These are phyloP conservation scores for Stygiomarasmius scandens DNA, from an alignment of 1,284 basidiomycete species.

Conservation along the genomic window DNA sequence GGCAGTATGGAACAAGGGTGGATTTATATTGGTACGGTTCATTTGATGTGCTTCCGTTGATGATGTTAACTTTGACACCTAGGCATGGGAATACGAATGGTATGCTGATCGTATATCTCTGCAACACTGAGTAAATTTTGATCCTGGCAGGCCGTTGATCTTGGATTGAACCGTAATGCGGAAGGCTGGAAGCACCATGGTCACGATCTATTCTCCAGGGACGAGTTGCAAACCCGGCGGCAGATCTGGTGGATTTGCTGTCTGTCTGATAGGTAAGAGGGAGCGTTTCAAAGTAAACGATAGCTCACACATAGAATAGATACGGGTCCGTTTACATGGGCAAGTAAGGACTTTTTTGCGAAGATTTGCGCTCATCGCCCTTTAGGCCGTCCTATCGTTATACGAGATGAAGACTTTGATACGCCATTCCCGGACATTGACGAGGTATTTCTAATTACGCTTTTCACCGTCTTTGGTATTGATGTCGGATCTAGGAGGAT, in stretches of 20 bases:
- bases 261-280: slow-evolving; percentile 68
- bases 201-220: slow-evolving; percentile 65
- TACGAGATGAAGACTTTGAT: slow-evolving; percentile 77
- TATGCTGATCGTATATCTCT: slow-evolving; percentile 28
- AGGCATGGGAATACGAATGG: slow-evolving; percentile 82
- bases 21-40: slow-evolving; percentile 69
- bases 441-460: slow-evolving; percentile 37
- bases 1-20: slow-evolving; percentile 82
- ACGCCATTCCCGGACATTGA: slow-evolving; percentile 65
- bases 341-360: slow-evolving; percentile 25
- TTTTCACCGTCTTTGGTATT: slow-evolving; percentile 30
- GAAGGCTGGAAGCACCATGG: slow-evolving; percentile 74
- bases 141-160: slow-evolving; percentile 84
- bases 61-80: slow-evolving; percentile 1
- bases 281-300: slow-evolving; percentile 4
- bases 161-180: slow-evolving; percentile 82
- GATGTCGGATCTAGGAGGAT: slow-evolving; percentile 43
- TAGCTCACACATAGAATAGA: slow-evolving; percentile 32
- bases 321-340: slow-evolving; percentile 75
- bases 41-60: slow-evolving; percentile 13
- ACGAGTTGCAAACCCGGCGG: slow-evolving; percentile 76
- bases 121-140: too few species aligned
- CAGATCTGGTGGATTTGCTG: slow-evolving; percentile 86
- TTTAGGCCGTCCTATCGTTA: slow-evolving; percentile 67
- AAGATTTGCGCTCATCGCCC: slow-evolving; percentile 6